Base-by-base conservation (phyloP, 805 yeast genomes). In the Yarrowia alimentaria region DNA sequence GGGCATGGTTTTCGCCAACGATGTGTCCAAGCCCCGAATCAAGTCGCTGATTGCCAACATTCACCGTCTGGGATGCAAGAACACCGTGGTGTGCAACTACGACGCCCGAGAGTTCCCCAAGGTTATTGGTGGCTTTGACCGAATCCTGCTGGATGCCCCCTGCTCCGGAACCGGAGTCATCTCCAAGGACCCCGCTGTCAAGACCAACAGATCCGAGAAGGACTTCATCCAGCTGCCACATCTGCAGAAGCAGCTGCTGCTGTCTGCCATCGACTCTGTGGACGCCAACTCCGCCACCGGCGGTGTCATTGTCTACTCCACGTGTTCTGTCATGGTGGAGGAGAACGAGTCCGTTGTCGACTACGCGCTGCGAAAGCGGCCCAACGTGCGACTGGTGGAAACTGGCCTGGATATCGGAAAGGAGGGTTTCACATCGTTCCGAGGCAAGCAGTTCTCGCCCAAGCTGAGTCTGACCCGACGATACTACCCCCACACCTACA, bases 121-220 rank as follows among this genome's bases (percentile, higher is more conserved):
- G 67, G 97, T 93, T 28, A 88, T 93, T 65, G 99, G 99, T 59
- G 99, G 99, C 0, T 93, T 93, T 61, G 98, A 93, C 67, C 80
- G 99, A 69, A 81, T 93, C 30, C 72, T 93, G 57, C 74, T 93
- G 60, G 99, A 93, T 75, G 99, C 99, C 25, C 99, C 99, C 58
- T 93, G 99, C 71, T 89, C 99, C 6, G 99, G 99, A 73, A 91
- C 99, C 3, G 99, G 99, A 71, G 99, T 93, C 60, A 93, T 93
- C 64, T 93, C 96, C 55, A 93, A 93, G 72, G 99, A 93, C 71
- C 95, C 88, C 64, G 81, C 87, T 50, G 98, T 93, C 56, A 93
- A 93, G 69, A 83, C 85, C 11, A 83, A 85, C 56, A 83, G 98
- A 74, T 89, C 95, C 16, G 97, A 89, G 65, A 89, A 89, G 68